phyloP scores from a whole-genome alignment of 176 grass and related monocot genomes.

The Phoenix roebelenii region DNA sequence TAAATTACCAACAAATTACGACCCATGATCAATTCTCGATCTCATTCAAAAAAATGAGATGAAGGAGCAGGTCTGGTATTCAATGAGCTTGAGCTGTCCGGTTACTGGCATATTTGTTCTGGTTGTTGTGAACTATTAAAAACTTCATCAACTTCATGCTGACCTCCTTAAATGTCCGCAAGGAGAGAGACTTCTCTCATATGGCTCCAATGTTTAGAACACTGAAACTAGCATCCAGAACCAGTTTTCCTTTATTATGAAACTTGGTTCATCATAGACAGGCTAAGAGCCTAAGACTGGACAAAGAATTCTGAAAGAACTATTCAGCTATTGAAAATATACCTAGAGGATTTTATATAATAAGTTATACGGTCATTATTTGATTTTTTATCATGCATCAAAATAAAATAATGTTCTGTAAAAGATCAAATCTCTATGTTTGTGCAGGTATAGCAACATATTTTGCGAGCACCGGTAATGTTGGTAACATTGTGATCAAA shows the following conservation, averaged over 20 bases:
- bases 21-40: not conserved
- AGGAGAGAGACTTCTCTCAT: not conserved
- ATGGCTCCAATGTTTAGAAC: not conserved
- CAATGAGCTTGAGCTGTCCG: not conserved
- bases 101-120: not conserved
- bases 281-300: too few relatives aligned
- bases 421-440: too few relatives aligned
- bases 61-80: not conserved
- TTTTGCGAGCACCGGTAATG: too few relatives aligned
- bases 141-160: slow-evolving; percentile 14
- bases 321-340: too few relatives aligned
- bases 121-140: slow-evolving; percentile 8
- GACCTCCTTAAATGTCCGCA: slow-evolving; percentile 6
- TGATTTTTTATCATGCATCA: too few relatives aligned
- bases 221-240: not conserved
- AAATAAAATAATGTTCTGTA: too few relatives aligned
- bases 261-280: not conserved
- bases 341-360: too few relatives aligned
- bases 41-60: not conserved
- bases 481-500: too few relatives aligned
- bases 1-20: not conserved
- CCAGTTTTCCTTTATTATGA: not conserved
- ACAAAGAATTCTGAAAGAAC: too few relatives aligned
- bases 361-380: too few relatives aligned
- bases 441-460: too few relatives aligned